phyloP scores from a whole-genome alignment of 345 rosid species.

The Brassica cretica region DNA sequence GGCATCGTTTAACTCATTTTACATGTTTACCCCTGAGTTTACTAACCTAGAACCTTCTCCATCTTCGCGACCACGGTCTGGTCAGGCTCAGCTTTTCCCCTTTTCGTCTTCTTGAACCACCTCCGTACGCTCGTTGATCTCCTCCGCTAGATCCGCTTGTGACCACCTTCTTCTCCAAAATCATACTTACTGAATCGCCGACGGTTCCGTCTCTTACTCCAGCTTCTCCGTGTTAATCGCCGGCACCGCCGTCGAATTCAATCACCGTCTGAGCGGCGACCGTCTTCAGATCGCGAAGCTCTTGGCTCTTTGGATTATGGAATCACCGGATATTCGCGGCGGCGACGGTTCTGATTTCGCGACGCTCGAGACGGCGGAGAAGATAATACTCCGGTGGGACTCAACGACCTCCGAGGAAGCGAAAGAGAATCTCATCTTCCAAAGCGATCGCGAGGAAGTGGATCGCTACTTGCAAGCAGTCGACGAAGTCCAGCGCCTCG shows the following conservation, averaged over 20 bases:
- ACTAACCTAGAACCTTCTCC: slow-evolving; percentile 75
- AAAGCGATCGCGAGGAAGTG: slow-evolving; percentile 72
- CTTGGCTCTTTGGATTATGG: slow-evolving; percentile 47
- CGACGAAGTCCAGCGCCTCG: slow-evolving; percentile 66
- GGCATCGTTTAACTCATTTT: slow-evolving; percentile 29
- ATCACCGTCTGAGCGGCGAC: slow-evolving; percentile 69
- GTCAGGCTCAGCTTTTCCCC: slow-evolving; percentile 82
- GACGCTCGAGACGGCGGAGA: slow-evolving; percentile 61
- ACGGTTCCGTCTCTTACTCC: slow-evolving; percentile 67
- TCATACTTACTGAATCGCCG: slow-evolving; percentile 70
- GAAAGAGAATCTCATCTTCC: slow-evolving; percentile 75
- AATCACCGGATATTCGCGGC: slow-evolving; percentile 10
- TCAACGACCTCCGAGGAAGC: slow-evolving; percentile 78
- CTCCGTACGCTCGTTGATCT: slow-evolving; percentile 67
- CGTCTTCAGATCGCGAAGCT: slow-evolving; percentile 66
- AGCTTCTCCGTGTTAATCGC: slow-evolving; percentile 57
- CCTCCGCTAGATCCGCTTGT: slow-evolving; percentile 73
- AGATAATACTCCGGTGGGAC: slow-evolving; percentile 82
- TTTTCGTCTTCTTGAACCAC: slow-evolving; percentile 89
- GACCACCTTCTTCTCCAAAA: slow-evolving; percentile 78
- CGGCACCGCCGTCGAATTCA: slow-evolving; percentile 52
- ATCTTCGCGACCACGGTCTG: slow-evolving; percentile 72
- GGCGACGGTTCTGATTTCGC: slow-evolving; percentile 1
- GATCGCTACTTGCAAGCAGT: slow-evolving; percentile 80
- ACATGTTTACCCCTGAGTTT: slow-evolving; percentile 66